Conservation (phyloP, 139 green algal genomes). For the Medakamo hakoo region DNA sequence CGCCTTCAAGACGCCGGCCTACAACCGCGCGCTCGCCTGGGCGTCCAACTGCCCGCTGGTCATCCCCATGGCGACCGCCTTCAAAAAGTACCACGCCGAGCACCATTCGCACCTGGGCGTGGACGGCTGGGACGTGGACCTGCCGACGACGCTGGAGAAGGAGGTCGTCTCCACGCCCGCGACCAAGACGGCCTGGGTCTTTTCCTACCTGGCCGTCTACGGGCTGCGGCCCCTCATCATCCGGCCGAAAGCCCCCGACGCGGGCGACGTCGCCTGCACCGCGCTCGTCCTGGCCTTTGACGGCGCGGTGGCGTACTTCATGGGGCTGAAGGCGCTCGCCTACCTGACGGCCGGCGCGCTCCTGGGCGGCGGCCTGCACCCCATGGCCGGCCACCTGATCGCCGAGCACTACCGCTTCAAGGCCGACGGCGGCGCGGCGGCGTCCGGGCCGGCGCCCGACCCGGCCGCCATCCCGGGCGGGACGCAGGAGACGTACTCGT, state of each 20-base stretch:
- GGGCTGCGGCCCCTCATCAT: constrained; percentile 40
- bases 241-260: constrained; percentile 27
- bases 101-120: constrained; percentile 50
- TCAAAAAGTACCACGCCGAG: constrained; percentile 60
- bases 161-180: constrained; percentile 12
- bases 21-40: constrained; percentile 41
- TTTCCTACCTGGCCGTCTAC: constrained; percentile 46
- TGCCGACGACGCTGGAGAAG: constrained; percentile 31
- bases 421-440: constrained; percentile 17
- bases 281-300: constrained; percentile 26
- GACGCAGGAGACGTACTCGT: constrained; percentile 68
- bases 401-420: constrained; percentile 59
- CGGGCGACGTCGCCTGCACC: constrained; percentile 32
- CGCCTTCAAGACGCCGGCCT: constrained; percentile 23
- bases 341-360: constrained; percentile 38
- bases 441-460: too few species aligned
- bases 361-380: constrained; percentile 43
- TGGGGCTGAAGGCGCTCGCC: constrained; percentile 28
- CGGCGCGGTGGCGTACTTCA: constrained; percentile 22
- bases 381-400: constrained; percentile 56
- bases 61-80: constrained; percentile 40
- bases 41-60: constrained; percentile 40
- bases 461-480: too few species aligned
- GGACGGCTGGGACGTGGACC: constrained; percentile 45
- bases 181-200: constrained; percentile 22